Evolutionary conservation across 1,284 basidiomycete species (phyloP).

Genomic region (Ustilago sp.): DNA sequence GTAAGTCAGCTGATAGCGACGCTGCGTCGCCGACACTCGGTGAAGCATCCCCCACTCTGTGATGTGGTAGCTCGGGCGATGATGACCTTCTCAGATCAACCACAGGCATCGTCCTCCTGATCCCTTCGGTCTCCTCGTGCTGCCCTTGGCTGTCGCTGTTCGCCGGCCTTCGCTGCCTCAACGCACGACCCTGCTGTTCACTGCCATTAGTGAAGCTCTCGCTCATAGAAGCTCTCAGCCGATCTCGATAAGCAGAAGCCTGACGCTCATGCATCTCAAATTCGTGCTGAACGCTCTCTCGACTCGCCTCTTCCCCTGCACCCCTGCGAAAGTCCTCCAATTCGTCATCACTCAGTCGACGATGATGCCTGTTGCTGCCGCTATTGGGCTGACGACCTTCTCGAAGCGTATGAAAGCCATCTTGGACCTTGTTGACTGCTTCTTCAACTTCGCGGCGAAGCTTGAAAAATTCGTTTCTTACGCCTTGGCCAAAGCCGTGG

Average conservation of each 20-base stretch:
- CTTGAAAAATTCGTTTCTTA: slow-evolving; percentile 42
- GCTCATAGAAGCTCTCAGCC: slow-evolving; percentile 34
- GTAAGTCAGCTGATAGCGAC: slow-evolving; percentile 10
- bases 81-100: slow-evolving; percentile 14
- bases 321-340: slow-evolving; percentile 44
- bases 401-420: slow-evolving; percentile 21
- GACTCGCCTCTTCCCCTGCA: slow-evolving; percentile 40
- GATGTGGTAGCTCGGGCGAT: slow-evolving; percentile 41
- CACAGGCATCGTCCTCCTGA: slow-evolving; percentile 8
- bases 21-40: slow-evolving; percentile 18
- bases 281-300: slow-evolving; percentile 42
- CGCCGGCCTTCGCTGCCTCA: slow-evolving; percentile 23
- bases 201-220: slow-evolving; percentile 3
- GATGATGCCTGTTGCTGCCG: slow-evolving; percentile 1
- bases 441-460: slow-evolving; percentile 42
- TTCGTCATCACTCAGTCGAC: slow-evolving; percentile 41
- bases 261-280: slow-evolving; percentile 56
- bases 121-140: neutral
- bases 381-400: slow-evolving; percentile 16
- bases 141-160: neutral
- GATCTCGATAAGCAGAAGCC: slow-evolving; percentile 36
- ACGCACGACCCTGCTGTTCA: neutral
- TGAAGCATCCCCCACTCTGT: slow-evolving; percentile 24
- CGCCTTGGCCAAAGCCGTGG: slow-evolving; percentile 48
- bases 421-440: slow-evolving; percentile 41